phyloP scores from a whole-genome alignment of 2,329 filamentous ascomycete species.

The Hypoxylon sp. region DNA sequence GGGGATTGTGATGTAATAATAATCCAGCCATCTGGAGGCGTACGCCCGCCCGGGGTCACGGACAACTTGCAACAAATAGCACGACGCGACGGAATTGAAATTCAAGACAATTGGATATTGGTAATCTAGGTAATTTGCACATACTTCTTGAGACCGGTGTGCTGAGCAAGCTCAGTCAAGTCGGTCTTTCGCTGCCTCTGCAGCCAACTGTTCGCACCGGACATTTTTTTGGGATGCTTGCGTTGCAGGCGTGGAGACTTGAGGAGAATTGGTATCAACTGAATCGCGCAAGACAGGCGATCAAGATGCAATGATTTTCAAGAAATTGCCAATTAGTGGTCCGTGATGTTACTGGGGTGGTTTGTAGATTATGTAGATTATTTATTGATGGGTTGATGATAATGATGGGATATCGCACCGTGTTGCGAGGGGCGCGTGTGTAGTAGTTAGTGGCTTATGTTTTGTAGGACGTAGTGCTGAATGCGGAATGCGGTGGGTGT shows the following conservation, averaged over 20 bases:
- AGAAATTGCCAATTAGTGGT: slow-evolving; percentile 41
- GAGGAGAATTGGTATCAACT: slow-evolving; percentile 45
- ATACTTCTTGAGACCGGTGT: slow-evolving; percentile 80
- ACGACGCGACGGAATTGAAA: slow-evolving; percentile 20
- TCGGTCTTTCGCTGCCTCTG: slow-evolving; percentile 86
- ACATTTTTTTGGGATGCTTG: slow-evolving; percentile 66
- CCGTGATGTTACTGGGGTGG: slow-evolving; percentile 43
- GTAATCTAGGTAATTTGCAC: slow-evolving; percentile 54
- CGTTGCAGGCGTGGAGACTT: slow-evolving; percentile 21
- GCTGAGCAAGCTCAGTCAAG: slow-evolving; percentile 80
- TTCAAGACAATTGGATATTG: slow-evolving; percentile 13
- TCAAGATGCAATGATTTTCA: slow-evolving; percentile 50
- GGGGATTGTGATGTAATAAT: slow-evolving; percentile 38
- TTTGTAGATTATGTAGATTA: slow-evolving; percentile 12
- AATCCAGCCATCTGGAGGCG: slow-evolving; percentile 21
- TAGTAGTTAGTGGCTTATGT: slow-evolving; percentile 17
- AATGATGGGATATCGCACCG: slow-evolving; percentile 27
- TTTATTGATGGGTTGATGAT: slow-evolving; percentile 17
- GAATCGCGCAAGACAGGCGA: slow-evolving; percentile 56
- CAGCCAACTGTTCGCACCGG: slow-evolving; percentile 78
- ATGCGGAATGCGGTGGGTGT: background rate
- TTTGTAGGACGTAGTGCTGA: background rate
- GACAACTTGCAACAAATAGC: slow-evolving; percentile 26
- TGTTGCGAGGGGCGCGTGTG: slow-evolving; percentile 43
- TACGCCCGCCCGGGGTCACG: slow-evolving; percentile 8